Evolutionary conservation across 805 yeast species (phyloP), one percentile per base, ranked within the genome.

Genomic region (Teunomyces barrocoloradensis): DNA sequence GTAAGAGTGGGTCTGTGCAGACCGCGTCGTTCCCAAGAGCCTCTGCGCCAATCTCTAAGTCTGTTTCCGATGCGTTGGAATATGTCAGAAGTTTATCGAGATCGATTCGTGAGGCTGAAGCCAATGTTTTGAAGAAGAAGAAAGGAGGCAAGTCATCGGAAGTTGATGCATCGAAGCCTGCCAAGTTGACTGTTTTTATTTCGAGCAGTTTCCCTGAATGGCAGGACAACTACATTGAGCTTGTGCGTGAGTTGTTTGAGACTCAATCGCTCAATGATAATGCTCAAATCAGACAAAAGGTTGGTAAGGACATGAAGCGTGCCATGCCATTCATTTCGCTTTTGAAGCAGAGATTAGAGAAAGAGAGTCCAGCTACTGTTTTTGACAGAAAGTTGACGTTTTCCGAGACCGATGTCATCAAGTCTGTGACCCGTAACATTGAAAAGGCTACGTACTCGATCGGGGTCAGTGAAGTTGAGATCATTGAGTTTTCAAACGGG

Each of bases 281-380:
- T 71, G 78, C 77, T 60, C 73, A 71, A 48, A 73, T 87, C 58
- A 85, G 79, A 65, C 79, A 81, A 56, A 80, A 74, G 63, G 82
- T 87, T 51, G 88, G 88, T 55, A 85, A 84, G 66, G 98, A 94
- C 61, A 88, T 91, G 87, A 94, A 94, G 80, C 85, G 95, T 59
- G 97, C 96, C 50, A 94, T 94, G 98, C 98, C 98, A 50, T 92
- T 91, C 68, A 90, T 94, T 52, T 84, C 92, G 54, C 74, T 81
- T 57, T 75, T 94, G 67, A 91, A 94, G 70, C 88, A 85, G 64
- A 83, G 96, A 73, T 77, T 94, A 55, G 70, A 76, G 34, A 69
- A 69, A 44, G 95, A 87, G 63, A 69, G 84, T 27, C 84, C 96
- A 15, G 81, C 79, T 45, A 79, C 80, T 44, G 96, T 94, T 21